Base-by-base conservation (phyloP, 1,284 basidiomycete genomes). In the Moesziomyces sp. region DNA sequence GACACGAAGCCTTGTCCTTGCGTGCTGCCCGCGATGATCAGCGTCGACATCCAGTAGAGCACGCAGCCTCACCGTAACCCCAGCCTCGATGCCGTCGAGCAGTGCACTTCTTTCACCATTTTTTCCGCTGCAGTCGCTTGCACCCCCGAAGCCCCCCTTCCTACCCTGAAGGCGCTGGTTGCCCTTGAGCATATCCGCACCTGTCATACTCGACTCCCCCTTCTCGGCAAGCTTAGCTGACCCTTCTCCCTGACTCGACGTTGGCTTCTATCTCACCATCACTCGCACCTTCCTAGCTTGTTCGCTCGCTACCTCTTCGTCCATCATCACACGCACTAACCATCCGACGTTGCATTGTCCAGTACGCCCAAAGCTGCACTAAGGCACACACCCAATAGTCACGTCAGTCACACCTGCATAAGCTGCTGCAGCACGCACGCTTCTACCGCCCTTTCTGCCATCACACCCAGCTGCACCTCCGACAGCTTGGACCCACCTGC, bases 1-100 rank as follows among this genome's bases (percentile, higher is more conserved):
- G 23, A 43, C 21, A 16, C 13, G 14, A 14, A 34, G 24, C 24
- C 24, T n/a, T 18, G 28, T 42, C 40, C 46, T 68, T 68, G 65
- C 65, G 55, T 68, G 65, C 63, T 66, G 57, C 48, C 24, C 4
- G 30, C 26, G 58, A 46, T 68, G 58, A 68, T 68, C 58, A 51
- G 53, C 55, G 58, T 58, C 35, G 42, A 55, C 65, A 42, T 55
- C 58, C 51, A 47, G 43, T 47, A 42, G 30, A 38, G 49, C 58
- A 4, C 24, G 24, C 24, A 26, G 24, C 24, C 24, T 26, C 24
- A 26, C 24, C 24, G 24, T 7, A 26, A 26, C 24, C 24, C 24
- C 46, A 23, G n/a, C 24, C 46, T 51, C 24, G 42, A 67, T 60
- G 64, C 64, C 50, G 64, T 67, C 48, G 46, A 67, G 59, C 49